Base-by-base conservation (phyloP, 176 grass and related monocot species). In the Melocanna baccifera region DNA sequence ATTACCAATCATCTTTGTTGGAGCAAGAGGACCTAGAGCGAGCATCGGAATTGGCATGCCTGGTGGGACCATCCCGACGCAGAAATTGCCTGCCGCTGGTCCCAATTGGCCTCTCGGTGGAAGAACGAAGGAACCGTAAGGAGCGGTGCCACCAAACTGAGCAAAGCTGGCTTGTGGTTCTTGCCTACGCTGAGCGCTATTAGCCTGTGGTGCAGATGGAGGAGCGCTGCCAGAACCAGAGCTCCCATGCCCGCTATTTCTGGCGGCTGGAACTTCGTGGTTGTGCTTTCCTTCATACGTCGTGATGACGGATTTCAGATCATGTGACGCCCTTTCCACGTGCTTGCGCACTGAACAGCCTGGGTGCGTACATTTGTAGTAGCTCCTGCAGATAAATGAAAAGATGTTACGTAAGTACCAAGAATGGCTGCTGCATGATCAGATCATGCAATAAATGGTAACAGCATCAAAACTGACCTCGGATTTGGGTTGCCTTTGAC, bases 401-500 rank as follows among this genome's bases (percentile, higher is more conserved):
- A 69, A 76, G 11, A 67, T 77, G 7, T 57, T 43, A 86, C 7
- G 7, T 28, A 14, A 79, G 59, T 55, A 67, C 20, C 47, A n/a
- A 55, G 15, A 43, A 41, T n/a, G 12, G 56, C 15, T 19, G 9
- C 22, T 12, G n/a, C 66, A 82, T 29, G 32, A 41, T 57, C 46
- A 64, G 46, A 4, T 13, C 37, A 0, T 39, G 28, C 18, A 7
- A 52, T 40, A 72, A 58, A 83, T 30, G 1, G 50, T 15, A 85
- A 57, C 0, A 3, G 12, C 46, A 67, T 40, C 37, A 41, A 50
- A 62, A 69, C 52, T 55, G 67, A 99, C 97, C 97, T 99, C 28
- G 97, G 97, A 87, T 99, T 99, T 75, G 97, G 97, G 70, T 99
- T 99, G 64, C 97, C 97, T 86, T 99, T 99, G 75, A 99, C 97